Evolutionary conservation across 345 rosid genomes (phyloP).

Genomic region (Carallia pectinifolia): DNA sequence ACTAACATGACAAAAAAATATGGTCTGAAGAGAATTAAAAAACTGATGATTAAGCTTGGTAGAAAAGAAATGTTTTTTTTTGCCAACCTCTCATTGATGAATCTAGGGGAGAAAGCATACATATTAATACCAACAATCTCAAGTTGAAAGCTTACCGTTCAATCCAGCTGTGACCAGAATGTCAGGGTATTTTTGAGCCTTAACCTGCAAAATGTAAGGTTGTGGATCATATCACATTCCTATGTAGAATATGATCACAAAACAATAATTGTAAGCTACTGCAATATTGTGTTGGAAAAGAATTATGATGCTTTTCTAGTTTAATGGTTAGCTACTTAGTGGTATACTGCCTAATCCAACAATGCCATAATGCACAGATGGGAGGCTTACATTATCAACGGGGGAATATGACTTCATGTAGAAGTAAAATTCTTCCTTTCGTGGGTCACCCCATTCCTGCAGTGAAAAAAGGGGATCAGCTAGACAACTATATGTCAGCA

Average conservation of each 20-base stretch:
- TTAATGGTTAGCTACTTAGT: neutral
- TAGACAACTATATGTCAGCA: neutral
- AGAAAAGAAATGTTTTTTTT: too few species aligned
- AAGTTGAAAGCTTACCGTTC: constrained; percentile 50
- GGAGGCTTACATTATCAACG: constrained; percentile 67
- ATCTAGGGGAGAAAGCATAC: neutral
- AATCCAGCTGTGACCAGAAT: constrained; percentile 86
- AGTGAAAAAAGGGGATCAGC: constrained; percentile 20
- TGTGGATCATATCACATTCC: neutral
- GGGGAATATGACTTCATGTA: constrained; percentile 98
- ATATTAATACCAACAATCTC: neutral
- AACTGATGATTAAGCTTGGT: too few species aligned
- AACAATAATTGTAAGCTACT: neutral
- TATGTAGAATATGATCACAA: neutral
- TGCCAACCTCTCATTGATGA: too few species aligned
- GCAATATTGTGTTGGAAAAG: neutral
- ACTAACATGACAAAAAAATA: too few species aligned
- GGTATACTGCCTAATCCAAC: neutral
- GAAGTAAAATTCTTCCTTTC: constrained; percentile 75
- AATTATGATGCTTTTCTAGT: neutral
- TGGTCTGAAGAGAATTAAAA: too few species aligned
- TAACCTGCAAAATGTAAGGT: constrained; percentile 45
- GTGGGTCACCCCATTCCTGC: constrained; percentile 99
- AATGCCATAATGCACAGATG: neutral
- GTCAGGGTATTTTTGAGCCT: constrained; percentile 71